A percentile compares a stretch with the other conserved stretches of the same genome.
Evolutionary conservation across 2,329 filamentous ascomycete genomes (phyloP).

Genomic region (Fusarium ramigenum): DNA sequence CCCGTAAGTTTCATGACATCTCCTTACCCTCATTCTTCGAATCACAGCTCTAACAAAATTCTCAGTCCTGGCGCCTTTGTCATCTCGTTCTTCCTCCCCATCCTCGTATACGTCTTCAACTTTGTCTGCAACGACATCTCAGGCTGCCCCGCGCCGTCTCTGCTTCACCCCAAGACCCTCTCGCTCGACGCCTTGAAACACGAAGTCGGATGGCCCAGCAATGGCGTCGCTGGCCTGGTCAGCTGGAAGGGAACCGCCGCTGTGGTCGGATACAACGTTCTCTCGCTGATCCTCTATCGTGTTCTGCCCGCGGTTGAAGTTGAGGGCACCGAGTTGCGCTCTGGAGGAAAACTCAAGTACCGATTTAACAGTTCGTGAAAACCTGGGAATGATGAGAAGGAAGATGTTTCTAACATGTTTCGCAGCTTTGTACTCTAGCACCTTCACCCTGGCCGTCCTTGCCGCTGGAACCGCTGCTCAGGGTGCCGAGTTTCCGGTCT

Average conservation of each 20-base stretch:
- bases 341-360: conserved; percentile 81
- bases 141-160: conserved; percentile 86
- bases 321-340: conserved; percentile 75
- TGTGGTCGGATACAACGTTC: conserved; percentile 78
- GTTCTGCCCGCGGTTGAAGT: conserved; percentile 78
- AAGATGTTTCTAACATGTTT: conserved; percentile 15
- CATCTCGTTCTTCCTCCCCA: conserved; percentile 82
- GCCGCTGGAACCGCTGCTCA: conserved; percentile 79
- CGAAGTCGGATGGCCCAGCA: conserved; percentile 82
- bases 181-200: conserved; percentile 76
- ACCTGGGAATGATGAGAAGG: conserved; percentile 9
- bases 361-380: conserved; percentile 75
- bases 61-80: conserved; percentile 76
- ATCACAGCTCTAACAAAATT: conserved; percentile 16
- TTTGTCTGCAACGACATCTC: conserved; percentile 94
- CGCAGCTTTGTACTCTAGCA: conserved; percentile 79
- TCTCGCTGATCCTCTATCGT: conserved; percentile 78
- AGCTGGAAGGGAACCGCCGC: conserved; percentile 76
- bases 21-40: background rate
- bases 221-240: conserved; percentile 75
- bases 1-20: conserved; percentile 52
- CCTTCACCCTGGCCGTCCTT: conserved; percentile 75
- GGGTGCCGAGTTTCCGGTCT: conserved; percentile 85
- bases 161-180: conserved; percentile 77
- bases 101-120: conserved; percentile 80